Evolutionary conservation across 441 rosid species (phyloP), one percentile per base, ranked within the genome.

Genomic region (Arabidopsis hybrid): DNA sequence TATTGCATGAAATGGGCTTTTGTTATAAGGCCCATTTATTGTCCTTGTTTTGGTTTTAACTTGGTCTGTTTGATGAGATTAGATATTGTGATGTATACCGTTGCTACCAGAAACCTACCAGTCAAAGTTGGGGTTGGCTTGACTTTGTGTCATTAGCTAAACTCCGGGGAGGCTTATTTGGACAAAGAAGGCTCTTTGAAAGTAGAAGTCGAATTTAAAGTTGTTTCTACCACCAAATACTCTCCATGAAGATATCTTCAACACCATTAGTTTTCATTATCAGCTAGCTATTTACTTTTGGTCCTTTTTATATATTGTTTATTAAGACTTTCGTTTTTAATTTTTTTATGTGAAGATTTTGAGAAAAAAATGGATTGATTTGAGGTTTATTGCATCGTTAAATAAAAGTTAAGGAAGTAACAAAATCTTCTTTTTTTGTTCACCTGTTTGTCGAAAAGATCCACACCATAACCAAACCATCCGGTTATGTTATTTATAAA

Each of bases 171-270:
- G 39, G 29, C 40, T 21, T 71, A 60, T 55, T 60, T 60, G 60
- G 50, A 49, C 12, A 50, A 60, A 11, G 34, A 50, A 0, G 60
- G 32, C 3, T 49, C 34, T n/a, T 31, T 60, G 75, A 26, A 47
- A n/a, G 4, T 70, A 1, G 67, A 70, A 17, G 4, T 70, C 17
- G 60, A 60, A 50, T 50, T 60, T 71, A 31, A 50, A 29, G 43
- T 31, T 60, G 51, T 71, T 60, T 50, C 60, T 38, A 26, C 51
- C 40, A 38, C 40, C 40, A 38, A 8, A 38, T 38, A 38, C 40
- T 38, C 11, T 38, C 7, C 40, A 8, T 38, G 40, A 38, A 38
- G 10, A 31, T 31, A 38, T 38, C 40, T 36, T 6, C 39, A 36
- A 36, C 39, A 36, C 39, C 39, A 35, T 2, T 8, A 38, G 10